These are phyloP conservation scores for Marasmius tenuissimus DNA, from an alignment of 1,284 basidiomycete genomes.

Conservation along the genomic window DNA sequence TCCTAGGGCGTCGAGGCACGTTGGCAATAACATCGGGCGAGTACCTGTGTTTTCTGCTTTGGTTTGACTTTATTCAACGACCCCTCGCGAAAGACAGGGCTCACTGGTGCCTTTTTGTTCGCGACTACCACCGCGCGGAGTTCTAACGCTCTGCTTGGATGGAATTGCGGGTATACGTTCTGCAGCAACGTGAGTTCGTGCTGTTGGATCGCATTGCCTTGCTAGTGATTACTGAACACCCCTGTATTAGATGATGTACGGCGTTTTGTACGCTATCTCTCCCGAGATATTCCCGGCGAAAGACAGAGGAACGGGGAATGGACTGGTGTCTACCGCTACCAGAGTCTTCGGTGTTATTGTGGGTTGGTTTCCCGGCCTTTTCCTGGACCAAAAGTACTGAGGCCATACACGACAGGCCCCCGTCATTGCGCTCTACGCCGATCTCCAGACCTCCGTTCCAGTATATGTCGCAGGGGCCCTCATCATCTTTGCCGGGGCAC, in stretches of 20 bases:
- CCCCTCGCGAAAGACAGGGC: slow-evolving; percentile 33
- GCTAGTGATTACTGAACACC: not conserved
- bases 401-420: slow-evolving; percentile 44
- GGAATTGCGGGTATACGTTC: slow-evolving; percentile 72
- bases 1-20: slow-evolving; percentile 62
- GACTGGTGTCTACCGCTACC: slow-evolving; percentile 58
- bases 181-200: slow-evolving; percentile 47
- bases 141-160: slow-evolving; percentile 64
- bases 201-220: not conserved
- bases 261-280: slow-evolving; percentile 65
- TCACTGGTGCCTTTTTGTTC: slow-evolving; percentile 72
- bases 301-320: slow-evolving; percentile 73
- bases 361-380: slow-evolving; percentile 7
- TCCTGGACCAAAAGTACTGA: slow-evolving; percentile 1
- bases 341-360: slow-evolving; percentile 68
- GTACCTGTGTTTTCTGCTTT: slow-evolving; percentile 15
- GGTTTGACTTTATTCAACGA: slow-evolving; percentile 29
- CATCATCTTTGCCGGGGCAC: slow-evolving; percentile 57
- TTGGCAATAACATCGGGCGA: slow-evolving; percentile 51
- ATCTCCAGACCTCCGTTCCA: slow-evolving; percentile 61
- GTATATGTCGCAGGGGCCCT: slow-evolving; percentile 71
- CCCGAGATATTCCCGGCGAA: slow-evolving; percentile 74
- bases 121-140: slow-evolving; percentile 65
- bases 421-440: slow-evolving; percentile 63
- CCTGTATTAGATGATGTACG: slow-evolving; percentile 68